These are phyloP conservation scores for Epichloe festucae DNA, from an alignment of 2,329 filamentous ascomycete genomes.

Conservation along the genomic window DNA sequence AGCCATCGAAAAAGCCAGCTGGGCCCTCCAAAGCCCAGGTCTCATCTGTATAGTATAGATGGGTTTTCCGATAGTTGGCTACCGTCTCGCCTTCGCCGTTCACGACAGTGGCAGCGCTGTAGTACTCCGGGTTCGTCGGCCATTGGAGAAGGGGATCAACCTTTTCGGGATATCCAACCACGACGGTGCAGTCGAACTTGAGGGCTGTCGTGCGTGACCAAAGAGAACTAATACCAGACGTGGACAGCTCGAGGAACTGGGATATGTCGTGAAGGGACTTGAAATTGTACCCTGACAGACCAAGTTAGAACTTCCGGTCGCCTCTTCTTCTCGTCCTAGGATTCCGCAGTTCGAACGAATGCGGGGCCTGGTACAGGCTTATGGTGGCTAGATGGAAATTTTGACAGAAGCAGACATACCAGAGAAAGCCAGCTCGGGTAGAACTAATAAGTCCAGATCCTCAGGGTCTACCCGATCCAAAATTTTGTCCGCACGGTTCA, in stretches of 20 bases:
- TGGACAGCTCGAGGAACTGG: slow-evolving; percentile 54
- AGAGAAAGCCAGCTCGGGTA: slow-evolving; percentile 66
- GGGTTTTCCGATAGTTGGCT: slow-evolving; percentile 47
- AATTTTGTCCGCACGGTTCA: slow-evolving; percentile 53
- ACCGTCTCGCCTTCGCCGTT: slow-evolving; percentile 46
- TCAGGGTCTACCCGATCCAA: slow-evolving; percentile 38
- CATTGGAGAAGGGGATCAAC: slow-evolving; percentile 35
- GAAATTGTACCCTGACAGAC: slow-evolving; percentile 59
- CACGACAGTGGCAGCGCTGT: slow-evolving; percentile 41
- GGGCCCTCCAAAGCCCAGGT: slow-evolving; percentile 45
- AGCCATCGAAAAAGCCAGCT: slow-evolving; percentile 31
- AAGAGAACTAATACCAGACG: slow-evolving; percentile 51
- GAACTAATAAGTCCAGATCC: slow-evolving; percentile 55
- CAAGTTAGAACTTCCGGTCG: no score
- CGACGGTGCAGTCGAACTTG: slow-evolving; percentile 53
- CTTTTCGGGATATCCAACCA: slow-evolving; percentile 63
- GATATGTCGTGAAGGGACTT: slow-evolving; percentile 52
- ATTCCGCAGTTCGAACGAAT: not conserved
- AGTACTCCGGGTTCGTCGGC: slow-evolving; percentile 40
- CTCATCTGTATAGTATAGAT: slow-evolving; percentile 47
- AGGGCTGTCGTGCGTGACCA: slow-evolving; percentile 59
- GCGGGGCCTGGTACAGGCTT: no score
- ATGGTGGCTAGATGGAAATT: no score
- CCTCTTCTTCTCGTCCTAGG: no score
- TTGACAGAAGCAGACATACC: slow-evolving; percentile 29